phyloP scores from a whole-genome alignment of 257 asterid species.

The Penstemon eatonii region DNA sequence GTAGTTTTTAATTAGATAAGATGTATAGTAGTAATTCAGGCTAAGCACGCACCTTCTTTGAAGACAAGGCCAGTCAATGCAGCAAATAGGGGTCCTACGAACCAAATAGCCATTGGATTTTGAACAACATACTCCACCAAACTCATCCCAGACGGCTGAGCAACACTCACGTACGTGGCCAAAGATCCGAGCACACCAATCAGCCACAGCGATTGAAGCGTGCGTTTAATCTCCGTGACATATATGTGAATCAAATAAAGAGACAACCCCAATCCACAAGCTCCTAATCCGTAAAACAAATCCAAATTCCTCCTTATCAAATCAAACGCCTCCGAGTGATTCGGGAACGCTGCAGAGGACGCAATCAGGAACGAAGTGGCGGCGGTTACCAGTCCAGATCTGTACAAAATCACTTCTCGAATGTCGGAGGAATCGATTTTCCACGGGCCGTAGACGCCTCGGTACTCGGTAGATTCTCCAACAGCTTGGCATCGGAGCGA shows the following conservation, averaged over 20 bases:
- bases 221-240: constrained; percentile 84
- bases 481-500: constrained; percentile 42
- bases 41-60: constrained; percentile 69
- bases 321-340: constrained; percentile 32
- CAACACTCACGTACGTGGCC: constrained; percentile 53
- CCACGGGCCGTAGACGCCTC: constrained; percentile 91
- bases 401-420: constrained; percentile 70
- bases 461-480: constrained; percentile 47
- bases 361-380: constrained; percentile 75
- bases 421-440: constrained; percentile 70
- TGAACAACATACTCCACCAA: constrained; percentile 73
- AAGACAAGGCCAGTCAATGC: constrained; percentile 88
- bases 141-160: constrained; percentile 61
- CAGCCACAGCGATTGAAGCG: constrained; percentile 80
- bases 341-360: constrained; percentile 57
- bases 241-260: constrained; percentile 82
- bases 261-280: constrained; percentile 77
- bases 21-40: not conserved
- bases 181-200: constrained; percentile 73
- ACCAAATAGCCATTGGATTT: constrained; percentile 79
- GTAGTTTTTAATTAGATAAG: too few species aligned
- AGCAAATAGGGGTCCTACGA: constrained; percentile 93
- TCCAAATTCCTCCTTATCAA: constrained; percentile 44
- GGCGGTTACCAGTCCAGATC: constrained; percentile 85
- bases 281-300: constrained; percentile 61